Evolutionary conservation across 306 rosid species (phyloP).

Genomic region (Potentilla sterilis): DNA sequence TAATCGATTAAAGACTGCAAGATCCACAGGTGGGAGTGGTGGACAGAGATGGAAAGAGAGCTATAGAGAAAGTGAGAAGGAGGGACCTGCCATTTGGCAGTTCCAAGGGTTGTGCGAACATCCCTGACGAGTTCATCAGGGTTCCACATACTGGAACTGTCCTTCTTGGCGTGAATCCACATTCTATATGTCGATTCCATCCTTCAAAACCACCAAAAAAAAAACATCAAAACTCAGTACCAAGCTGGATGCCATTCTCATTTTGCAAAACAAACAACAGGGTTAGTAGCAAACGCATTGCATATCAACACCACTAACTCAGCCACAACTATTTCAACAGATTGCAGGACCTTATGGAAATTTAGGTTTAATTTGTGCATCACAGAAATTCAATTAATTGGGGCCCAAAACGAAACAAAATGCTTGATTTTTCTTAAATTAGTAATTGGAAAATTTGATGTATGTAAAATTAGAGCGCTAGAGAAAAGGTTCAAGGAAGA

Average conservation of each 20-base stretch:
- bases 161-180: conserved; percentile 66
- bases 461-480: neutral
- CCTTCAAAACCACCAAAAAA: conserved; percentile 40
- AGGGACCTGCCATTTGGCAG: conserved; percentile 96
- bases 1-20: neutral
- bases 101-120: conserved; percentile 80
- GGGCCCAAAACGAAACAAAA: neutral
- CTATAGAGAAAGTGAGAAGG: neutral
- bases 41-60: neutral
- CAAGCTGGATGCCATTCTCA: too few species aligned
- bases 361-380: neutral
- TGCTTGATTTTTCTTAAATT: neutral
- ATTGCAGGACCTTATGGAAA: neutral
- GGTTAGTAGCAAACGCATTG: neutral
- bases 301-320: neutral
- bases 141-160: conserved; percentile 59
- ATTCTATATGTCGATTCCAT: conserved; percentile 85
- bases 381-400: conserved; percentile 2
- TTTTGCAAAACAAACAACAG: neutral
- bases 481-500: neutral
- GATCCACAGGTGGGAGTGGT: neutral
- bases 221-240: conserved; percentile 18
- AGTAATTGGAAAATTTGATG: neutral
- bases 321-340: neutral
- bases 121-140: conserved; percentile 66